Percentiles rank a stretch among this genome's conserved stretches.
These are phyloP conservation scores for Apiospora marii DNA, from an alignment of 2,329 filamentous ascomycete species.

Conservation along the genomic window DNA sequence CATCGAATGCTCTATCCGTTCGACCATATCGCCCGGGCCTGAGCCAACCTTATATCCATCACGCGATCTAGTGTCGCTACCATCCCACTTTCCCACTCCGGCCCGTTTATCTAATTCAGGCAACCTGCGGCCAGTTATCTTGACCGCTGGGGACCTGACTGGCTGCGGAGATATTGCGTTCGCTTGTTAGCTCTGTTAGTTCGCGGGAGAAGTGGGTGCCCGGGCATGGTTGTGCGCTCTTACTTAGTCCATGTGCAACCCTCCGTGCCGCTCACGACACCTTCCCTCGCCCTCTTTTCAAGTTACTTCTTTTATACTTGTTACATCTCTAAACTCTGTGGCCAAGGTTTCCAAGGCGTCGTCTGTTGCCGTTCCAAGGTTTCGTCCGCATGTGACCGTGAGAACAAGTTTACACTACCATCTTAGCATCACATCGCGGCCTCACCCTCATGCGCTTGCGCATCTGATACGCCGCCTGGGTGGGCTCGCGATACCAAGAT, in stretches of 20 bases:
- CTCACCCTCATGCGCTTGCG: constrained; percentile 14
- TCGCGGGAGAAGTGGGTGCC: constrained; percentile 2
- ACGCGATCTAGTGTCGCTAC: background rate
- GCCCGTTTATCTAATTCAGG: constrained; percentile 15
- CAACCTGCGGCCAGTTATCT: constrained; percentile 14
- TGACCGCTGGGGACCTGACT: background rate
- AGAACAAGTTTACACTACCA: background rate
- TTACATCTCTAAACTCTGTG: background rate
- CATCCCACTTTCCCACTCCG: constrained; percentile 11
- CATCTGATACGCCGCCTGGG: constrained; percentile 1
- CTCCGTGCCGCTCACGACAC: constrained; percentile 3
- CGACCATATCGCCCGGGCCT: background rate
- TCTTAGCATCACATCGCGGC: background rate
- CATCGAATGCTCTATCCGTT: background rate
- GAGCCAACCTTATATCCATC: constrained; percentile 21
- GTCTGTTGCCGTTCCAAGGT: background rate
- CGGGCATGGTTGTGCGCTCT: constrained; percentile 7
- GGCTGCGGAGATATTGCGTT: constrained; percentile 18
- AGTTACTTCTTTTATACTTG: background rate
- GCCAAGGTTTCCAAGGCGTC: constrained; percentile 1
- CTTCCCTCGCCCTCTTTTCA: background rate
- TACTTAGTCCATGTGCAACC: constrained; percentile 17
- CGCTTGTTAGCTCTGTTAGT: constrained; percentile 18
- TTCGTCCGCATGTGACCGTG: background rate
- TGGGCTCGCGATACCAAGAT: constrained; percentile 32